Percentiles rank a stretch among this genome's conserved stretches.
Conservation (phyloP, 1,284 basidiomycete genomes). For the Cryptococcus deneoformans region DNA sequence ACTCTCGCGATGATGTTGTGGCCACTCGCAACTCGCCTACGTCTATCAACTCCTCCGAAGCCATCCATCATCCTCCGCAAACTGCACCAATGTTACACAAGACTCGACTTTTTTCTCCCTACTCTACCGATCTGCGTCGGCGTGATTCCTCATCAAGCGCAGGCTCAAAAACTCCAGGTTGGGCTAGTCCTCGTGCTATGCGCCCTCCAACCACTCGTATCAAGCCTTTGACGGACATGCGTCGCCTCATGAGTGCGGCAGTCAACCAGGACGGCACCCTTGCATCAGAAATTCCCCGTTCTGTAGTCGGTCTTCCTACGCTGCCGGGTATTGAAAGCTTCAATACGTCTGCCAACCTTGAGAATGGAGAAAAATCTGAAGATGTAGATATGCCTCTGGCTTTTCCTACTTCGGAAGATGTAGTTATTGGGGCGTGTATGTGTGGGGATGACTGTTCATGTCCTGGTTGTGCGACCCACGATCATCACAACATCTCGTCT, state of each 20-base stretch:
- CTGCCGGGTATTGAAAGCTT: slow-evolving; percentile 35
- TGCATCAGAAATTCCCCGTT: slow-evolving; percentile 32
- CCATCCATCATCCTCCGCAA: slow-evolving; percentile 43
- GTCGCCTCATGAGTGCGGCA: slow-evolving; percentile 37
- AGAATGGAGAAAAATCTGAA: slow-evolving; percentile 24
- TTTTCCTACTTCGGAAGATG: slow-evolving; percentile 44
- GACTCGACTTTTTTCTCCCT: slow-evolving; percentile 49
- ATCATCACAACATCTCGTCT: slow-evolving; percentile 12
- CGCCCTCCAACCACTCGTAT: slow-evolving; percentile 21
- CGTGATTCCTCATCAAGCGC: slow-evolving; percentile 3
- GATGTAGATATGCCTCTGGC: slow-evolving; percentile 32
- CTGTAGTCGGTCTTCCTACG: slow-evolving; percentile 32
- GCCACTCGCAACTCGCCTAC: slow-evolving; percentile 8
- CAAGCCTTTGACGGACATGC: slow-evolving; percentile 41
- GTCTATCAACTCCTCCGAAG: slow-evolving; percentile 28
- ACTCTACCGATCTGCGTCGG: slow-evolving; percentile 28
- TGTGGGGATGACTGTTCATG: slow-evolving; percentile 50
- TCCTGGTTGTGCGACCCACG: slow-evolving; percentile 47
- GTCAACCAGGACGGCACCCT: slow-evolving; percentile 40
- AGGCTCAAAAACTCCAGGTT: slow-evolving; percentile 4
- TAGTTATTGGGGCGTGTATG: slow-evolving; percentile 44
- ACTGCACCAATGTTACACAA: slow-evolving; percentile 47
- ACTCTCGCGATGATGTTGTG: background rate
- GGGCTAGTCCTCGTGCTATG: slow-evolving; percentile 10
- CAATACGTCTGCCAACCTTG: slow-evolving; percentile 33